Evolutionary conservation across 2,329 filamentous ascomycete genomes (phyloP).

Genomic region (Penicillium sp.): DNA sequence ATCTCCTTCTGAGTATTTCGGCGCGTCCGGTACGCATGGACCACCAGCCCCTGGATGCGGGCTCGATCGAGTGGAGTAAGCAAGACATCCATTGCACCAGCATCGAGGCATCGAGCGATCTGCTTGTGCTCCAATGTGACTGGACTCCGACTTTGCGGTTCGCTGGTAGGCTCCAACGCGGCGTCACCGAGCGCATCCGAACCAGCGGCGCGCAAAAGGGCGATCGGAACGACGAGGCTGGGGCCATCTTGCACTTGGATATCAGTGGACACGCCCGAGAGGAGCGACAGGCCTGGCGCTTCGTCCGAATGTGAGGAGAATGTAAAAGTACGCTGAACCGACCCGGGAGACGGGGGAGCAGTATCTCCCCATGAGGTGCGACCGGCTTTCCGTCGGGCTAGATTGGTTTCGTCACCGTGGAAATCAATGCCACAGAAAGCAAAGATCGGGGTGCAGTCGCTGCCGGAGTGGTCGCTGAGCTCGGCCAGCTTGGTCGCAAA

Average conservation of each 20-base stretch:
- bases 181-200: conserved; percentile 24
- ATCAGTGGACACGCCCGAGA: conserved; percentile 57
- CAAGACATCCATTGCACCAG: conserved; percentile 85
- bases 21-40: conserved; percentile 83
- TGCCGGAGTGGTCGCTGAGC: conserved; percentile 54
- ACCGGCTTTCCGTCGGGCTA: conserved; percentile 39
- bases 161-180: conserved; percentile 22
- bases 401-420: conserved; percentile 44
- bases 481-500: conserved; percentile 61
- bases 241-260: conserved; percentile 57
- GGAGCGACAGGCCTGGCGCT: conserved; percentile 55
- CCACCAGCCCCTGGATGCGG: conserved; percentile 74
- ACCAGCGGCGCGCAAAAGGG: conserved; percentile 48
- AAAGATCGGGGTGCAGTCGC: conserved; percentile 60
- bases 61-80: conserved; percentile 77
- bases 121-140: conserved; percentile 55
- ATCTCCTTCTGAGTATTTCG: conserved; percentile 77
- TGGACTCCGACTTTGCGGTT: conserved; percentile 39
- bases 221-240: conserved; percentile 58
- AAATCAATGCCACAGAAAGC: conserved; percentile 61
- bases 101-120: conserved; percentile 77
- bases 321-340: conserved; percentile 47
- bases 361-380: conserved; percentile 40
- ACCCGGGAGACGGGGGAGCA: conserved; percentile 40
- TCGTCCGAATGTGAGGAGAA: conserved; percentile 53